Conservation (phyloP, 2,329 filamentous ascomycete genomes). For the Neurospora crassa region DNA sequence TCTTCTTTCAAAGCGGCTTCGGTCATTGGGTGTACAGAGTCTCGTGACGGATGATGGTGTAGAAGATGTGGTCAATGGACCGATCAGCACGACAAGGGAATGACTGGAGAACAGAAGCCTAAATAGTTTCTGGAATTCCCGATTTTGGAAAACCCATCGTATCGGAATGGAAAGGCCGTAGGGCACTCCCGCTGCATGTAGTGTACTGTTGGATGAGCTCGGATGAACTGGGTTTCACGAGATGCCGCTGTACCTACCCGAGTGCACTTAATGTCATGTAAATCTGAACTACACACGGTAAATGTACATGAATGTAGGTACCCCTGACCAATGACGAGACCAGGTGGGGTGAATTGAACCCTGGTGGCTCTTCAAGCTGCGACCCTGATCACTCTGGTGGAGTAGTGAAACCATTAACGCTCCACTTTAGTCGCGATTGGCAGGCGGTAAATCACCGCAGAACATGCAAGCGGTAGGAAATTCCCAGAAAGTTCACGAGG, state of each 20-base stretch:
- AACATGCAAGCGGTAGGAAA: conserved; percentile 8
- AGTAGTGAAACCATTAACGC: conserved; percentile 6
- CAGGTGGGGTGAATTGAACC: background rate
- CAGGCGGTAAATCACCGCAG: conserved; percentile 12
- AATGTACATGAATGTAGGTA: background rate
- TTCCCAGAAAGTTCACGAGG: conserved; percentile 6
- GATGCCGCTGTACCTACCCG: background rate
- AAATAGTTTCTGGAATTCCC: background rate
- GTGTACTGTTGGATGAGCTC: background rate
- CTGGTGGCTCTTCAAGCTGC: background rate
- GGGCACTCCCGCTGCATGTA: background rate
- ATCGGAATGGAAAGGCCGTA: background rate
- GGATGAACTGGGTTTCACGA: background rate
- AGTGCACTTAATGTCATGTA: background rate
- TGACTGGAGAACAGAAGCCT: background rate
- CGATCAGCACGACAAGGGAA: background rate
- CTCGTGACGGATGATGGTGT: background rate
- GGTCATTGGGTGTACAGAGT: conserved; percentile 12
- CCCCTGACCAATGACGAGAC: background rate
- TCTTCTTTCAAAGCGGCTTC: conserved; percentile 19
- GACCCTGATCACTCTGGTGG: background rate
- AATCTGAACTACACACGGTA: background rate
- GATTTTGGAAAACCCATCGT: background rate
- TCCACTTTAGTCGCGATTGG: conserved; percentile 7
- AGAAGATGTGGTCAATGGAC: background rate